Percentiles rank a stretch among this genome's conserved stretches.
phyloP scores from a whole-genome alignment of 805 yeast genomes.

The Candida ipomoeae region DNA sequence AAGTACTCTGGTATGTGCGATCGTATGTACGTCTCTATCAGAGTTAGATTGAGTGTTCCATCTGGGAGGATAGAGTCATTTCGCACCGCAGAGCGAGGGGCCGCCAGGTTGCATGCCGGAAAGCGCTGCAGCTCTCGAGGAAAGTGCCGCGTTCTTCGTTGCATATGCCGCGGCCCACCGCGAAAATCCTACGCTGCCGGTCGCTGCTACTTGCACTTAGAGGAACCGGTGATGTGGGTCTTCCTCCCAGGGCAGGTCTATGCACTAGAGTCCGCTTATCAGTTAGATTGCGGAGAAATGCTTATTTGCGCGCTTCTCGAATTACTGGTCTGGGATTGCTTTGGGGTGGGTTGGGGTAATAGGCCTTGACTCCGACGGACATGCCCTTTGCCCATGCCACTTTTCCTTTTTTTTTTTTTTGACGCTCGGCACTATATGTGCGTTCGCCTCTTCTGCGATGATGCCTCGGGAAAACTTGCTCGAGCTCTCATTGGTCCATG shows the following conservation, averaged over 20 bases:
- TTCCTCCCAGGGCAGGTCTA: not conserved
- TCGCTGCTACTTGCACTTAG: slow-evolving; percentile 7
- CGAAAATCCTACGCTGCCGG: not conserved
- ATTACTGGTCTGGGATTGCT: not conserved
- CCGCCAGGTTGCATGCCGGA: not conserved
- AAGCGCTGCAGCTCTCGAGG: not conserved
- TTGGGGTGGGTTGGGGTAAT: too few species aligned
- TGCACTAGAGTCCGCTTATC: not conserved
- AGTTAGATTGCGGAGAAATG: not conserved
- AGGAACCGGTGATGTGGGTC: not conserved
- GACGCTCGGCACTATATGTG: not conserved
- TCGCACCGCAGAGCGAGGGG: not conserved
- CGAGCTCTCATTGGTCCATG: not conserved
- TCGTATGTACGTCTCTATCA: slow-evolving; percentile 5
- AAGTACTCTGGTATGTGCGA: slow-evolving; percentile 1
- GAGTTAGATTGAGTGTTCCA: not conserved
- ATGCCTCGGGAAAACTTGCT: not conserved
- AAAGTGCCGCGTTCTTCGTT: slow-evolving; percentile 3
- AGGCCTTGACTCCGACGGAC: too few species aligned
- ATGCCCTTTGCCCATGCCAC: not conserved
- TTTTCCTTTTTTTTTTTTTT: not conserved
- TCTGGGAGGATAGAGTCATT: not conserved
- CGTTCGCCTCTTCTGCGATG: slow-evolving; percentile 4
- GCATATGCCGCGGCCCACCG: not conserved
- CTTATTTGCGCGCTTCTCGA: not conserved